phyloP scores from a whole-genome alignment of 495 filamentous ascomycete species.

The Penicillium bialowiezense region DNA sequence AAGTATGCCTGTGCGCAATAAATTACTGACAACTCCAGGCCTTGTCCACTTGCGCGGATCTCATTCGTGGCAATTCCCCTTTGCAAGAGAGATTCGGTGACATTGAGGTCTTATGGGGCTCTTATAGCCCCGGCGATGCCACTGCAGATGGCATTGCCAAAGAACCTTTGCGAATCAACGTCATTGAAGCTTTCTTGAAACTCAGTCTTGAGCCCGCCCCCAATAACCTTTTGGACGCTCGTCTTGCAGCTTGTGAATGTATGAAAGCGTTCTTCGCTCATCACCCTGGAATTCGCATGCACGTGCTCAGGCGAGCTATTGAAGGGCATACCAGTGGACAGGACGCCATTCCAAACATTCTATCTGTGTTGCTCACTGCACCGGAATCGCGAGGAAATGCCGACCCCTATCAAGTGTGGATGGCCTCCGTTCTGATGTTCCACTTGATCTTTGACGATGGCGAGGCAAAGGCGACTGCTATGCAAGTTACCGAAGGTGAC shows the following conservation, averaged over 20 bases:
- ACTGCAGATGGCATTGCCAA: slow-evolving; percentile 47
- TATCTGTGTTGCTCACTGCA: slow-evolving; percentile 72
- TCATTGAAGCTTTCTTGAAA: slow-evolving; percentile 93
- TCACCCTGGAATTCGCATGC: slow-evolving; percentile 72
- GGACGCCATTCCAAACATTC: slow-evolving; percentile 84
- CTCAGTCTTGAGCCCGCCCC: slow-evolving; percentile 68
- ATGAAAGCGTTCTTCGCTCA: slow-evolving; percentile 87
- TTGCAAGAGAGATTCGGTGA: slow-evolving; percentile 89
- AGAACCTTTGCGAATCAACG: slow-evolving; percentile 59
- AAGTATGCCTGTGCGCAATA: neutral
- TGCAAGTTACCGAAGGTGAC: slow-evolving; percentile 83
- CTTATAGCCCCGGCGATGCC: slow-evolving; percentile 16
- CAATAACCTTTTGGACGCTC: slow-evolving; percentile 68
- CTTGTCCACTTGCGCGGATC: slow-evolving; percentile 78
- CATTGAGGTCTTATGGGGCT: slow-evolving; percentile 50
- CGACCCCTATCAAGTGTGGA: slow-evolving; percentile 92
- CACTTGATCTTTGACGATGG: slow-evolving; percentile 83
- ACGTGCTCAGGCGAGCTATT: slow-evolving; percentile 87
- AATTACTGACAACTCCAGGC: slow-evolving; percentile 52
- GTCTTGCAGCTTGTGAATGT: slow-evolving; percentile 82
- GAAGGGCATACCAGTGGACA: slow-evolving; percentile 76
- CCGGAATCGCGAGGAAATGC: slow-evolving; percentile 53
- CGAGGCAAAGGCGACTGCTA: slow-evolving; percentile 75
- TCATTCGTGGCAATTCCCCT: slow-evolving; percentile 75
- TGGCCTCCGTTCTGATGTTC: slow-evolving; percentile 84